Percentiles rank a stretch among this genome's conserved stretches.
phyloP scores from a whole-genome alignment of 2,329 filamentous ascomycete species.

The Xylariomycetidae sp. region DNA sequence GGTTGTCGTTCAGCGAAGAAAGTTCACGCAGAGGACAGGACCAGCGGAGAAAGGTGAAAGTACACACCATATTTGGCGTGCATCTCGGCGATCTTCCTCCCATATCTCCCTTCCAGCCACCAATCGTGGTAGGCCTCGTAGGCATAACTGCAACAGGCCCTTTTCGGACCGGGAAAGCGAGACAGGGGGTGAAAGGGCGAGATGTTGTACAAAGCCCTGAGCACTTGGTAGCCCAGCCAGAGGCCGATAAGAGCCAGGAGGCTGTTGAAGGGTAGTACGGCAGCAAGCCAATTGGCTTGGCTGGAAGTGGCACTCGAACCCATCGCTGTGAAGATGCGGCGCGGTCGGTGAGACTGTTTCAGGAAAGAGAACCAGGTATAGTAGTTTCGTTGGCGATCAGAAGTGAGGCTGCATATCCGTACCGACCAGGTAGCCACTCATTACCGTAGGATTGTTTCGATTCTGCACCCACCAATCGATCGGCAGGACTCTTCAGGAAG shows the following conservation, averaged over 20 bases:
- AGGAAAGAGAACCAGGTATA: too few relatives aligned
- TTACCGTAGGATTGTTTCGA: too few relatives aligned
- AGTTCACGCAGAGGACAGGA: neutral
- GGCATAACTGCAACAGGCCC: conserved; percentile 12
- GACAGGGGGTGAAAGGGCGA: conserved; percentile 16
- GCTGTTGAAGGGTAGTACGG: conserved; percentile 1
- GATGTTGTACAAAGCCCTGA: conserved; percentile 15
- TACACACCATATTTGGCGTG: conserved; percentile 18
- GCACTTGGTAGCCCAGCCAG: conserved; percentile 8
- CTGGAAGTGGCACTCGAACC: too few relatives aligned
- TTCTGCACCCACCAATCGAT: too few relatives aligned
- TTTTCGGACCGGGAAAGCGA: conserved; percentile 15
- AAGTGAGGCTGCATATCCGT: too few relatives aligned
- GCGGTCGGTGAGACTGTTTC: too few relatives aligned
- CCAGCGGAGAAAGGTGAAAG: neutral
- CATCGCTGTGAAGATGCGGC: too few relatives aligned
- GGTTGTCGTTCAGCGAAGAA: neutral
- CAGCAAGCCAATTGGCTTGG: too few relatives aligned
- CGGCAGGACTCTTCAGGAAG: too few relatives aligned
- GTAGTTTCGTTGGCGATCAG: too few relatives aligned
- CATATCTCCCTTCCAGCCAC: conserved; percentile 12
- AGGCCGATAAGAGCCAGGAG: conserved; percentile 6
- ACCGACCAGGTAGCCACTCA: too few relatives aligned
- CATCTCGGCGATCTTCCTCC: conserved; percentile 12
- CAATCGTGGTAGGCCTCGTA: conserved; percentile 18